Evolutionary conservation across 495 filamentous ascomycete species (phyloP).

Genomic region (Neurospora sp.): DNA sequence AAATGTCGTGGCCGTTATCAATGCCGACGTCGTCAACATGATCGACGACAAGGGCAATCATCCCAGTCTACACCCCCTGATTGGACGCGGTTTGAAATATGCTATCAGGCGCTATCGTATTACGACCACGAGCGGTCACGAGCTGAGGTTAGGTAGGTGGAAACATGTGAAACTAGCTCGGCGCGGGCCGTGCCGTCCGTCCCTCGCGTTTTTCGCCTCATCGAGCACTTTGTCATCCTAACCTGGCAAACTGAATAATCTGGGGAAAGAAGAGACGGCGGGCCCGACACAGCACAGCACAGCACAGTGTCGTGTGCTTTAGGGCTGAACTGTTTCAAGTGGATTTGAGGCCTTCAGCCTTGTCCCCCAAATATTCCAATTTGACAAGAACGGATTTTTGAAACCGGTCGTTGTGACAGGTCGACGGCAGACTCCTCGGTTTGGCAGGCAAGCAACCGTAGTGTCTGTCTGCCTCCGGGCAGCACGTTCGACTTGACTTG

Average conservation of each 20-base stretch:
- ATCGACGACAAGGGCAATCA: background rate
- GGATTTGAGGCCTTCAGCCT: background rate
- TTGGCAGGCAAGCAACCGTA: background rate
- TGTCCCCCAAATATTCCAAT: background rate
- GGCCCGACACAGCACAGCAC: background rate
- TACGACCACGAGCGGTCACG: background rate
- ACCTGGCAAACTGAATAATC: background rate
- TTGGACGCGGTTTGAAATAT: background rate
- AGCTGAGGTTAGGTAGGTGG: background rate
- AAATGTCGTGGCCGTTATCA: background rate
- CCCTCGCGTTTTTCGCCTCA: background rate
- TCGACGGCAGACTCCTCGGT: background rate
- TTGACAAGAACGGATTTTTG: background rate
- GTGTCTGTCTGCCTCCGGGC: background rate
- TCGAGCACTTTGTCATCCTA: background rate
- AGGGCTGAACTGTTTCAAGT: background rate
- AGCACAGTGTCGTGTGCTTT: background rate
- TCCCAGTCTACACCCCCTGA: background rate
- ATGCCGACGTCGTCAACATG: background rate
- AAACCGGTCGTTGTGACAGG: background rate
- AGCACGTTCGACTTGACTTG: background rate
- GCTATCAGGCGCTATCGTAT: background rate
- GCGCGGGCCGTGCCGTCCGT: background rate
- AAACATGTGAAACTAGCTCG: background rate
- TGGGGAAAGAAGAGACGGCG: background rate